Base-by-base conservation (phyloP, 768 basidiomycete genomes). In the Neoboletus subvelutipes region DNA sequence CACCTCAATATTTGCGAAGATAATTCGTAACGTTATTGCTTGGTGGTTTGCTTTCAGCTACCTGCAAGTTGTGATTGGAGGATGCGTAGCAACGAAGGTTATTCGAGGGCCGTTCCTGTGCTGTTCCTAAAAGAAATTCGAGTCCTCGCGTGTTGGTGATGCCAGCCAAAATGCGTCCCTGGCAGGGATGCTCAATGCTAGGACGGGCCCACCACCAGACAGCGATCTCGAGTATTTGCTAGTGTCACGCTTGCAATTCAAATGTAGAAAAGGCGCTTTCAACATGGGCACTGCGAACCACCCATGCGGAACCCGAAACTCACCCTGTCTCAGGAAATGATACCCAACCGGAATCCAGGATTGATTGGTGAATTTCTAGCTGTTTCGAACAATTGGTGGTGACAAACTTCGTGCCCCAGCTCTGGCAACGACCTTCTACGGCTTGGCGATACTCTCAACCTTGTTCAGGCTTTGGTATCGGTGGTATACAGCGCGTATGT, bases 361-460 rank as follows among this genome's bases (percentile, higher is more conserved):
- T 6, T 52, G n/a, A 52, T 37, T 12, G 47, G 52, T 53, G 22
- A 54, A 10, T 54, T n/a, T 24, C 29, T 15, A 26, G 18, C 11
- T 7, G 29, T 33, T 20, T 20, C 18, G n/a, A 55, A n/a, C 5
- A 17, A 17, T 2, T n/a, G 4, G 22, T 15, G 10, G 12, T 41
- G 52, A 54, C 31, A 8, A 55, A 28, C 15, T 13, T 52, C 24
- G 7, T 53, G n/a, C 34, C 36, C 20, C 26, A 41, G 54, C 54
- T 22, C 11, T 34, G 33, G 33, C 52, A 28, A 34, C 52, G 7
- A 34, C 54, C 5, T 55, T 55, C 40, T 33, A 55, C 18, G 11
- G 52, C 26, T 17, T 55, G 33, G 52, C 26, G 31, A 55, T 55
- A 26, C 49, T 37, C 31, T 55, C 51, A 34, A 55, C 40, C 6